Percentiles rank a stretch among this genome's conserved stretches.
Conservation (phyloP, 2,329 filamentous ascomycete species). For the Pseudopithomyces maydicus region DNA sequence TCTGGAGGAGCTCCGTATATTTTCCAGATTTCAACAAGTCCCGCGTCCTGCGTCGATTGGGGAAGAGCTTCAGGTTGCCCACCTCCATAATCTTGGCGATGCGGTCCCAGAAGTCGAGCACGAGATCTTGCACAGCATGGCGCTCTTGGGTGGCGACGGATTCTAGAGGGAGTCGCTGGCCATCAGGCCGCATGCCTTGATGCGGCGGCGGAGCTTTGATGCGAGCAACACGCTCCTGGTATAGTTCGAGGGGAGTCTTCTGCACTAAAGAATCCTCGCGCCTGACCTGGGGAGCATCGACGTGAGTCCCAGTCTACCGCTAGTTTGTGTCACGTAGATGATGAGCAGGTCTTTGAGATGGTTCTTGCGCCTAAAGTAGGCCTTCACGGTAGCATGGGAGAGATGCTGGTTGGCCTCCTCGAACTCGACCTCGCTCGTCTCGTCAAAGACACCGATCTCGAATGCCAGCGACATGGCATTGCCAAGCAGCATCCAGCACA, state of each 20-base stretch:
- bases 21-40: constrained; percentile 84
- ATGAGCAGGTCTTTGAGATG: constrained; percentile 86
- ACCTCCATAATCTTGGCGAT: constrained; percentile 92
- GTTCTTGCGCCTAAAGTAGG: constrained; percentile 75
- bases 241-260: constrained; percentile 39
- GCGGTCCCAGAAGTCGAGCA: constrained; percentile 86
- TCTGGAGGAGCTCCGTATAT: constrained; percentile 79
- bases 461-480: constrained; percentile 89
- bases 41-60: constrained; percentile 83
- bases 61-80: constrained; percentile 87
- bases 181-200: constrained; percentile 41
- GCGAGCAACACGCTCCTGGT: constrained; percentile 41
- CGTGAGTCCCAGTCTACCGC: constrained; percentile 87
- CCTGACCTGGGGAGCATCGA: constrained; percentile 77
- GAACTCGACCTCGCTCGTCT: constrained; percentile 73
- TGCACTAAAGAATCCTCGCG: constrained; percentile 30
- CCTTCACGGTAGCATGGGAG: constrained; percentile 66
- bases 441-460: constrained; percentile 93
- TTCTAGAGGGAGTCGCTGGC: constrained; percentile 41
- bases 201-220: constrained; percentile 43
- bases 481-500: constrained; percentile 97
- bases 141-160: constrained; percentile 43
- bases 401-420: constrained; percentile 45
- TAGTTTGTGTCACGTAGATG: constrained; percentile 93
- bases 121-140: constrained; percentile 56